Evolutionary conservation across 2,329 filamentous ascomycete genomes (phyloP).

Genomic region (Penicillium sp.): DNA sequence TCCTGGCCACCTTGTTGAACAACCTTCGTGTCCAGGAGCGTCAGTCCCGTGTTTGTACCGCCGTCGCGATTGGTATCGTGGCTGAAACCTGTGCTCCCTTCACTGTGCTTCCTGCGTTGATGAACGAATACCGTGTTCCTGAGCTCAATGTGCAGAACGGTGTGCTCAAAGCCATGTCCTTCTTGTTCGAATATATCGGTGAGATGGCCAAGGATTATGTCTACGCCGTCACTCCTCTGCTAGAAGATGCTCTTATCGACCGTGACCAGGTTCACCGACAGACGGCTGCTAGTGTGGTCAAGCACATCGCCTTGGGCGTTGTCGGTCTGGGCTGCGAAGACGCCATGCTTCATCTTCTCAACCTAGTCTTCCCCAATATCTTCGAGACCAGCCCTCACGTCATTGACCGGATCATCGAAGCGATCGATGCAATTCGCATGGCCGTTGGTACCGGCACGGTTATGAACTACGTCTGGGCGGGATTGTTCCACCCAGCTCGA

Average conservation of each 20-base stretch:
- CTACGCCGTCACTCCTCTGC: conserved; percentile 92
- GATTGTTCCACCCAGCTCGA: conserved; percentile 92
- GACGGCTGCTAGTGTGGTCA: conserved; percentile 94
- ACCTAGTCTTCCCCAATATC: conserved; percentile 92
- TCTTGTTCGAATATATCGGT: conserved; percentile 98
- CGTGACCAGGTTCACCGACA: conserved; percentile 97
- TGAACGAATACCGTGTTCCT: conserved; percentile 99
- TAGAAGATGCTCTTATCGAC: conserved; percentile 97
- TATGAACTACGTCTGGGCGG: conserved; percentile 98
- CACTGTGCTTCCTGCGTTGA: conserved; percentile 94
- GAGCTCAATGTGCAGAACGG: conserved; percentile 99
- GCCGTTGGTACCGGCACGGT: conserved; percentile 89
- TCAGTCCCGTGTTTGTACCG: conserved; percentile 97
- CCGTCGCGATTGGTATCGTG: conserved; percentile 97
- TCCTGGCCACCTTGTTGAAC: conserved; percentile 91
- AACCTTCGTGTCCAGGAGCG: conserved; percentile 96
- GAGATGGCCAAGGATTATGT: conserved; percentile 99
- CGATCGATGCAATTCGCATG: conserved; percentile 93
- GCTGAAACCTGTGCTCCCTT: conserved; percentile 98
- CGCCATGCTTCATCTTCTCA: conserved; percentile 96
- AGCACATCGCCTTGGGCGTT: conserved; percentile 96
- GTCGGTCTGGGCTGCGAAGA: conserved; percentile 97
- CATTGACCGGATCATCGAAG: conserved; percentile 96
- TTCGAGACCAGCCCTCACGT: conserved; percentile 98
- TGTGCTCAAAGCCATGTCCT: conserved; percentile 93